Evolutionary conservation across 805 yeast genomes (phyloP), one percentile per base, ranked within the genome.

Genomic region (Kodamaea laetipori): DNA sequence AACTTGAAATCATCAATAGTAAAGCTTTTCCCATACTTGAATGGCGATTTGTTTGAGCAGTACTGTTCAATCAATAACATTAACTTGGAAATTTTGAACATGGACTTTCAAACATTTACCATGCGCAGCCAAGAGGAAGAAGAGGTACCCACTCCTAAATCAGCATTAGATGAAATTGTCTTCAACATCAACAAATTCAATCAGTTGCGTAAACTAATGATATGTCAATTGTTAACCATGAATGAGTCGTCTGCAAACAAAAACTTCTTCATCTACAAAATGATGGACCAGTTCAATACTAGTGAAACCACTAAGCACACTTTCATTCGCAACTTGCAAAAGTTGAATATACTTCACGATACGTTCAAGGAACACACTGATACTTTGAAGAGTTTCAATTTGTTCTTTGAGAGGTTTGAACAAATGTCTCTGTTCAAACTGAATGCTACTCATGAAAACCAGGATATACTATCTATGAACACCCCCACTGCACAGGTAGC

Each of bases 61-160:
- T 71, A 69, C 44, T 68, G 73, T 43, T 52, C 52, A 16, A 61
- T 70, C n/a, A 69, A 71, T 45, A 59, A 63, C 31, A 57, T 71
- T 10, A 58, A 62, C 33, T 31, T 68, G 11, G 51, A 56, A 6
- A 17, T 48, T 2, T 34, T 60, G 8, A 44, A 43, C 30, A 47
- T 45, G 11, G 36, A 37, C 10, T 38, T n/a, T 28, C 18, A 27
- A 18, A 27, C 34, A 11, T 39, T 24, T 25, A 7, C 33, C 11
- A 23, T 27, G 21, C 35, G 19, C 17, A 40, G 37, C 35, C 47
- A 46, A 17, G 49, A 53, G 6, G 46, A 49, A 8, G 49, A 48
- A 3, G 33, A 27, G 13, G 13, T 36, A 13, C 30, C 45, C 2
- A 23, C 13, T 23, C 24, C 24, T 6, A 21, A 8, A n/a, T n/a